Evolutionary conservation across 768 basidiomycete species (phyloP), one percentile per base, ranked within the genome.

Genomic region (Auricularia auricula-judae): DNA sequence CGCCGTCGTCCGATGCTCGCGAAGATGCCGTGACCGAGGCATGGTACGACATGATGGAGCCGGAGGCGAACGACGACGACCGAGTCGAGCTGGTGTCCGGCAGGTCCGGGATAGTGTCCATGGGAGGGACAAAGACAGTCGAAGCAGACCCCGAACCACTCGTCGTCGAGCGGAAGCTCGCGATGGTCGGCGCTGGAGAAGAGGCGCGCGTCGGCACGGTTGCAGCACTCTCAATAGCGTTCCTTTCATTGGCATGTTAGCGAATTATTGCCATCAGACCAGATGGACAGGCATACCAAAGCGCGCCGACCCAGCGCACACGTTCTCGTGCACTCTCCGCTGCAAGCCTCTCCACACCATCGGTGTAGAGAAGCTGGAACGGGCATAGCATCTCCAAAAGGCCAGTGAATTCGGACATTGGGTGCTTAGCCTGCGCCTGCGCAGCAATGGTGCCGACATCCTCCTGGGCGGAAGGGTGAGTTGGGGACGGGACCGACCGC

Each of bases 361-460:
- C 94, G 11, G 83, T 81, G 72, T 97, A 97, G 42, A 93, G 71
- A 78, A 97, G 82, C 72, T 95, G 93, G 75, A 97, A 96, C 0
- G 93, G 93, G 64, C 91, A 91, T 3, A 96, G 72, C 65, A 85
- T 81, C 66, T 93, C 88, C 78, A 87, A 77, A 66, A 91, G 72
- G 2, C 65, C 70, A 67, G 71, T 65, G 69, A 79, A 80, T 62
- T 77, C 67, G 59, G 74, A 66, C 14, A 66, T 71, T 71, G 80
- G 75, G 12, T 74, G 82, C 33, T 76, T 74, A 18, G 63, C 62
- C 71, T 91, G 87, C 63, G 79, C 74, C 64, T 79, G 78, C 1
- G 93, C 93, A 14, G 93, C 92, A 34, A 88, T 79, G 7, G 89
- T 92, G 0, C 94, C 94, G 4, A 95, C 86, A 71, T 96, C 94